Base-by-base conservation (phyloP, 2,329 filamentous ascomycete genomes). In the Neophaeococcomyces aloes region DNA sequence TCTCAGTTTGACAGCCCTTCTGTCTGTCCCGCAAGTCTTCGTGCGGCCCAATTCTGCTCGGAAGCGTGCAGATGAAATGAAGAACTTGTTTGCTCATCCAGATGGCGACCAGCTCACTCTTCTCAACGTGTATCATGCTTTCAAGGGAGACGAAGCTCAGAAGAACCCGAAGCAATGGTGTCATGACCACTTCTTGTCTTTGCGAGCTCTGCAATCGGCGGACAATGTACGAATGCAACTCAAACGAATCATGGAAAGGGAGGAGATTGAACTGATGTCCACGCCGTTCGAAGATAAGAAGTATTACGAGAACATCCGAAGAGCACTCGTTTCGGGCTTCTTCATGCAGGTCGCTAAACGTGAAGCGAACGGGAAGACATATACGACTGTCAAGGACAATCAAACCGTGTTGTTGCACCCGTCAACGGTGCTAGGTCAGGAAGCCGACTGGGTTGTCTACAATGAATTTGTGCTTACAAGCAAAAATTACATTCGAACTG, bases 341-440 rank as follows among this genome's bases (percentile, higher is more conserved):
- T 98, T 98, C 74, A 98, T 98, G 91, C 91, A 98, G 63, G 86
- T 96, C 17, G 93, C 91, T 47, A 95, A 94, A 78, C 86, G 83
- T 61, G 87, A 96, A 59, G 78, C 77, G 40, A 81, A 77, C 23
- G 84, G 85, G 59, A 96, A 96, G 72, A 78, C 85, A 32, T 98
- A 98, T 67, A 79, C 81, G 51, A 98, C 91, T 1, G 82, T 98
- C 62, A 98, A 96, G 70, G 93, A 98, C 60, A 84, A 95, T 58
- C 89, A 96, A 67, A 83, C 78, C 36, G 91, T 98, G 35, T 73
- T 95, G 56, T 75, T 98, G 48, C 91, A 98, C 66, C 91, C 91
- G 2, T 91, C 85, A 52, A 95, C 88, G 1, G 88, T 94, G 25
- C 72, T 98, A 17, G 77, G 79, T 39, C 81, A 86, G 46, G 88